Evolutionary conservation across 2,329 filamentous ascomycete species (phyloP).

Genomic region (Fusarium succisae): DNA sequence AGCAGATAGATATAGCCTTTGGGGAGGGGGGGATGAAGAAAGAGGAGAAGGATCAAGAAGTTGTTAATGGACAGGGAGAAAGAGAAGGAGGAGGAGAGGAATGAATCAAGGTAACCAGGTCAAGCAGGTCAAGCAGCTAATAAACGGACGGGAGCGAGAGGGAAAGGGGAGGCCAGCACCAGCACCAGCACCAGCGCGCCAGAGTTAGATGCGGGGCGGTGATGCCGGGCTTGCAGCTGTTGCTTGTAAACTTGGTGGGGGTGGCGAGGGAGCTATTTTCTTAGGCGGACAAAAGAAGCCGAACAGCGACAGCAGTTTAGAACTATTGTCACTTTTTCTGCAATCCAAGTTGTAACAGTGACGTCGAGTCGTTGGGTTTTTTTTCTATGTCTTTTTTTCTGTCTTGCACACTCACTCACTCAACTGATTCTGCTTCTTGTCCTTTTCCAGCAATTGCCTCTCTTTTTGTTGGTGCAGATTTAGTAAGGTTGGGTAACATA

Average conservation of each 20-base stretch:
- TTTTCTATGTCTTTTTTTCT: background rate
- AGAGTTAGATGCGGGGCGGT: slow-evolving; percentile 34
- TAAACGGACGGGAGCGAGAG: slow-evolving; percentile 6
- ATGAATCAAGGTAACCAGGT: slow-evolving; percentile 30
- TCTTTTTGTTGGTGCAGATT: slow-evolving; percentile 3
- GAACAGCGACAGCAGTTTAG: background rate
- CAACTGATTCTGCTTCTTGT: background rate
- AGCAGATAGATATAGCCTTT: slow-evolving; percentile 1
- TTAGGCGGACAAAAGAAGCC: slow-evolving; percentile 15
- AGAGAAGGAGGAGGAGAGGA: slow-evolving; percentile 7
- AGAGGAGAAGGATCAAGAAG: slow-evolving; percentile 13
- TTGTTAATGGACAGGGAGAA: slow-evolving; percentile 18
- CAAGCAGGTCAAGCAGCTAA: slow-evolving; percentile 4
- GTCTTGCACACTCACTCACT: background rate
- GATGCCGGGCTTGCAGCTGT: slow-evolving; percentile 27
- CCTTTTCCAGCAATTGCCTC: background rate
- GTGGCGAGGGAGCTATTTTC: slow-evolving; percentile 31
- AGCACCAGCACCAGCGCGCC: background rate
- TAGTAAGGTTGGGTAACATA: slow-evolving; percentile 1
- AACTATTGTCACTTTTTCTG: slow-evolving; percentile 7
- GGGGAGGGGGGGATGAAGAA: slow-evolving; percentile 1
- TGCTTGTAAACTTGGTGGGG: slow-evolving; percentile 31
- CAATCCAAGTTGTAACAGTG: slow-evolving; percentile 16
- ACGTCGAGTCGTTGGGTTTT: slow-evolving; percentile 9
- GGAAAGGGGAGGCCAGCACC: slow-evolving; percentile 25